Evolutionary conservation across 768 basidiomycete species (phyloP), one percentile per base, ranked within the genome.

Genomic region (Psilocybe cubensis): DNA sequence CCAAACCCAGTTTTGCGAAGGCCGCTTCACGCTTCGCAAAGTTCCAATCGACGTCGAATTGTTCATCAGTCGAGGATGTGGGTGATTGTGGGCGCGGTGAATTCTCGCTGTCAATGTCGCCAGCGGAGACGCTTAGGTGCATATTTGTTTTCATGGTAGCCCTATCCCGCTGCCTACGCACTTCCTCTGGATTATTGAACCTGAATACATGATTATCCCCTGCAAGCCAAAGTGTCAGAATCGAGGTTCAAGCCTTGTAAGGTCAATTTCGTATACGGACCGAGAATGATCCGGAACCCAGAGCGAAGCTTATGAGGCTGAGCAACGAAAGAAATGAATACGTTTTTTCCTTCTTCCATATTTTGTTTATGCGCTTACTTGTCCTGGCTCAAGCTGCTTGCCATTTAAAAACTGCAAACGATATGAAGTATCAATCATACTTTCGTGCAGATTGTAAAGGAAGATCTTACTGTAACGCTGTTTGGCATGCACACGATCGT

Each of bases 141-240:
- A 91, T 70, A 69, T 81, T 87, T 20, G 90, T 91, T 68, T 83
- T 88, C 52, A 83, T 80, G 9, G 85, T 87, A 2, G 88, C 89
- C 40, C 92, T 87, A 72, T 96, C 91, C 41, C 94, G 86, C 66
- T 86, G 90, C 68, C 92, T 94, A 61, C 94, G 91, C 59, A 96
- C 94, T 72, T 94, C 93, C 71, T 95, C 93, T 0, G 94, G 94
- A 66, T 96, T 91, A 68, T 92, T 98, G 74, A 97, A 98, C 17
- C 97, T 86, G 73, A 99, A 99, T 54, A 98, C 95, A 75, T 99
- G 97, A 62, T 94, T 88, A 64, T 98, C 96, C 52, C 96, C 92
- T 93, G 58, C 45, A 54, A 42, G 20, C 55, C 53, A 18, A 56
- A 52, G 48, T 57, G 56, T 54, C 28, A 44, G 14, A 54, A 41